phyloP scores from a whole-genome alignment of 495 filamentous ascomycete genomes.

The Neurospora sp. region DNA sequence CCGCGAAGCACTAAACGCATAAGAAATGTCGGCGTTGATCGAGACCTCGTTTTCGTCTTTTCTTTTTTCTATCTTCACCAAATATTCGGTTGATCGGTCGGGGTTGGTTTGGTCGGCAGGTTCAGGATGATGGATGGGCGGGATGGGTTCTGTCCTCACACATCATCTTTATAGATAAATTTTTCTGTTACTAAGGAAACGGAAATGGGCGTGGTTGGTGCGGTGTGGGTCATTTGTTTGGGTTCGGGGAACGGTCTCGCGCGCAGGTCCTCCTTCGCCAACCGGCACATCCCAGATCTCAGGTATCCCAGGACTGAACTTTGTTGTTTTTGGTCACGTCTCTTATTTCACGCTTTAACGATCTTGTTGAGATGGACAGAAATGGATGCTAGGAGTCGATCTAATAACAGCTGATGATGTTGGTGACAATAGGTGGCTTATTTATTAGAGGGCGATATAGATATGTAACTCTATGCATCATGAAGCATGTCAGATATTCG shows the following conservation, averaged over 20 bases:
- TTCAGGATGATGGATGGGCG: not conserved
- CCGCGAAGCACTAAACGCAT: slow-evolving; percentile 81
- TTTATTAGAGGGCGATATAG: not conserved
- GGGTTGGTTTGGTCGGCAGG: not conserved
- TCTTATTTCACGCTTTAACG: not conserved
- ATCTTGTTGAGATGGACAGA: not conserved
- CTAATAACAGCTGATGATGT: not conserved
- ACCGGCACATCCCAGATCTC: not conserved
- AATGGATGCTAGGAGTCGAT: not conserved
- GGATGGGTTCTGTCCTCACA: not conserved
- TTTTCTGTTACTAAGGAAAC: not conserved
- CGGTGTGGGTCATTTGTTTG: not conserved
- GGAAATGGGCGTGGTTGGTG: not conserved
- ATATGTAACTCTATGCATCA: not conserved
- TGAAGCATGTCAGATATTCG: not conserved
- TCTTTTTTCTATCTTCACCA: slow-evolving; percentile 8
- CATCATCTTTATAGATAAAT: not conserved
- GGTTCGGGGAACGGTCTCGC: not conserved
- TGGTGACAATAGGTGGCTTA: not conserved
- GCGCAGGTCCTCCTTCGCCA: not conserved
- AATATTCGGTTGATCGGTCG: not conserved
- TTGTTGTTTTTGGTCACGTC: not conserved
- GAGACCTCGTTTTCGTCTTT: slow-evolving; percentile 4
- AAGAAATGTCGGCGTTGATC: not conserved
- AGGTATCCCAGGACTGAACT: not conserved